Base-by-base conservation (phyloP, 2,329 filamentous ascomycete species). In the Venturia aucupariae region DNA sequence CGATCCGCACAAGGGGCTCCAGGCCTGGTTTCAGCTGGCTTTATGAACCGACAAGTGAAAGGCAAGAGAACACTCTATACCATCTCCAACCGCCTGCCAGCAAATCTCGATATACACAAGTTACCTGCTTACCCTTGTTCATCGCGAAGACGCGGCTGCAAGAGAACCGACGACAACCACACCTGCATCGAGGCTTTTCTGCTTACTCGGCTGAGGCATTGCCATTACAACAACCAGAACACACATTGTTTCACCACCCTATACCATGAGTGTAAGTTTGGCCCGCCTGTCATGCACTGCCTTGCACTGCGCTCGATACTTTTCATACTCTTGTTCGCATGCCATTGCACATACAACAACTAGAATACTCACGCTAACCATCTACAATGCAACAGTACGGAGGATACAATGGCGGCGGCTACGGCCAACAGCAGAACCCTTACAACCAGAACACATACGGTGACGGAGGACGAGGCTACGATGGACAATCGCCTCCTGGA, bases 401-500 rank as follows among this genome's bases (percentile, higher is more conserved):
- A 60, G 59, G 59, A 17, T 41, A 44, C 59, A 44, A 22, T 38
- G 59, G 59, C 75, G 75, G 72, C 64, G 74, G 74, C 67, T 76
- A 76, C 71, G 70, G 72, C 69, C 73, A 76, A 67, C 71, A 75
- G 70, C 68, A 71, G 70, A 79, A 80, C 69, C 75, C 75, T 55
- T 79, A 78, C 69, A 75, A 74, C 68, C 72, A 77, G 67, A 73
- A 74, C 67, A 51, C 48, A 22, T 46, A 61, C 41, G 57, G 63
- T 10, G 72, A 73, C 66, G 68, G 72, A 62, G 69, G 65, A 65
- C 63, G 62, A 44, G 77, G 79, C 71, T 83, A 82, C 71, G 80
- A 79, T 72, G 79, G 82, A 67, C 83, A 80, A 72, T 82, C 84
- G 72, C 82, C 82, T 61, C 85, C 84, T 70, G 73, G 74, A 64